Conservation (phyloP, 2,329 filamentous ascomycete species). For the Aspergillus tamarii region DNA sequence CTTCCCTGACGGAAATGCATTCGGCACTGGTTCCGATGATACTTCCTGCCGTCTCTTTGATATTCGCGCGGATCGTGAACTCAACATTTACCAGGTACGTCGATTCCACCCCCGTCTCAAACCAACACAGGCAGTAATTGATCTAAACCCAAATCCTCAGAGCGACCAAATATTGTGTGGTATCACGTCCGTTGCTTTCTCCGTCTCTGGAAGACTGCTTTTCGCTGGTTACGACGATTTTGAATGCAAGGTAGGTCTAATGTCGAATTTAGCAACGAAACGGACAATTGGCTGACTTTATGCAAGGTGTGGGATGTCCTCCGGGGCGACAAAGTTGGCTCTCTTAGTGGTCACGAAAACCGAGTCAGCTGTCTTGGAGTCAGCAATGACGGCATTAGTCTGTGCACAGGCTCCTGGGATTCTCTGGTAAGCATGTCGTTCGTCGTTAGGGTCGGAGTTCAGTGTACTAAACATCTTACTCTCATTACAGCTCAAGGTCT, state of each 20-base stretch:
- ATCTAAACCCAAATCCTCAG: slow-evolving; percentile 50
- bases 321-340: slow-evolving; percentile 94
- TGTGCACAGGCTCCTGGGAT: slow-evolving; percentile 99
- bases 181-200: slow-evolving; percentile 97
- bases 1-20: slow-evolving; percentile 98
- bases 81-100: slow-evolving; percentile 69
- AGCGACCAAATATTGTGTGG: slow-evolving; percentile 97
- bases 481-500: slow-evolving; percentile 73
- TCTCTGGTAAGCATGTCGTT: slow-evolving; percentile 74
- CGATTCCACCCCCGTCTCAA: slow-evolving; percentile 7
- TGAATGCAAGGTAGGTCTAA: slow-evolving; percentile 87
- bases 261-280: not conserved
- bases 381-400: slow-evolving; percentile 97
- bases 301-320: slow-evolving; percentile 94
- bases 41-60: slow-evolving; percentile 97
- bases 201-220: slow-evolving; percentile 89
- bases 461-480: slow-evolving; percentile 17
- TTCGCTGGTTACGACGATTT: slow-evolving; percentile 99
- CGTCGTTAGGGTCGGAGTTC: not conserved
- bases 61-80: slow-evolving; percentile 87
- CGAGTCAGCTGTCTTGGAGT: slow-evolving; percentile 97
- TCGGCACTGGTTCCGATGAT: slow-evolving; percentile 96
- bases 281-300: slow-evolving; percentile 25
- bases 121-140: not conserved
- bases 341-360: slow-evolving; percentile 96